Evolutionary conservation across 2,329 filamentous ascomycete genomes (phyloP).

Genomic region (Penicillium sp.): DNA sequence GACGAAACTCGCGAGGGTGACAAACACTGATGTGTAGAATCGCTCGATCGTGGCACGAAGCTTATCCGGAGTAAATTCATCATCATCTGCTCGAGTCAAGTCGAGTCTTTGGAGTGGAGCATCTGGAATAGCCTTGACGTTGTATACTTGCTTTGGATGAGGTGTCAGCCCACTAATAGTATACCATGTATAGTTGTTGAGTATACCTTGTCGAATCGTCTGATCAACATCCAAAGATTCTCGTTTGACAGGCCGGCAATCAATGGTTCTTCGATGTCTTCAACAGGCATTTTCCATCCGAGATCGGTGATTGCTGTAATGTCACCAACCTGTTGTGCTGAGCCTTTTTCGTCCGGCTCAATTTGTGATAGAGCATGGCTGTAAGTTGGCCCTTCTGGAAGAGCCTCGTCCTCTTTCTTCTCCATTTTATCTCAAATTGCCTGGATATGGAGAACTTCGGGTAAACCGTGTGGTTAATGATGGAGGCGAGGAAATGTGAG

Average conservation of each 20-base stretch:
- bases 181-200: not conserved
- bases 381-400: conserved; percentile 24
- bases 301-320: conserved; percentile 19
- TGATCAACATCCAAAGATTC: conserved; percentile 71
- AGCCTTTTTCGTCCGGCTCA: conserved; percentile 24
- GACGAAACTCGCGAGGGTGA: conserved; percentile 66
- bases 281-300: conserved; percentile 22
- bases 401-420: not conserved
- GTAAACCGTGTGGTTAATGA: not conserved
- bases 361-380: conserved; percentile 30
- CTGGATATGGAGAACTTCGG: not conserved
- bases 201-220: conserved; percentile 72
- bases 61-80: conserved; percentile 85
- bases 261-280: conserved; percentile 45
- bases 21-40: conserved; percentile 77
- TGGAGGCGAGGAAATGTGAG: not conserved
- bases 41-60: conserved; percentile 76
- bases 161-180: conserved; percentile 26
- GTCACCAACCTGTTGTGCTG: conserved; percentile 20
- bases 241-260: conserved; percentile 73
- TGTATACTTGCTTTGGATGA: conserved; percentile 61
- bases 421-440: not conserved
- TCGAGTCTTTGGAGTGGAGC: conserved; percentile 71
- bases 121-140: conserved; percentile 69
- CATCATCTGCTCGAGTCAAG: conserved; percentile 78